Conservation (phyloP, 345 rosid species). For the Fremontodendron californicum region DNA sequence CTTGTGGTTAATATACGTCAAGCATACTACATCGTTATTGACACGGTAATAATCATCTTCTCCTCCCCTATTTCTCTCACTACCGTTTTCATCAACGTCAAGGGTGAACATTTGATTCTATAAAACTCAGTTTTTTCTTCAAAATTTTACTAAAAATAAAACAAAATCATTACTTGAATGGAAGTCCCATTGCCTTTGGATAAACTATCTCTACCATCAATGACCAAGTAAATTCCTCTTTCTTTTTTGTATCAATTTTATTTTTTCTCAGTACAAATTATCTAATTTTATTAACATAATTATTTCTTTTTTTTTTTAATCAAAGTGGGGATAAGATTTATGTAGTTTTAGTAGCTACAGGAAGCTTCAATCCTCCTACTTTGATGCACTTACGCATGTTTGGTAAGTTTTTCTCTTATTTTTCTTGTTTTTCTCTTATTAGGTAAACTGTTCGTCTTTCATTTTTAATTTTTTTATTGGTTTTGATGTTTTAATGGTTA, state of each 20-base stretch:
- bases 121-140: neutral
- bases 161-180: constrained; percentile 27
- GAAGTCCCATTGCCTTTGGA: constrained; percentile 58
- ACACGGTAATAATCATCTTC: neutral
- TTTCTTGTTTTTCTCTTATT: neutral
- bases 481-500: constrained; percentile 24
- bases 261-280: neutral
- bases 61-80: neutral
- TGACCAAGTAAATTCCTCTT: constrained; percentile 29
- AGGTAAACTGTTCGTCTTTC: too few relatives aligned
- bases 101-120: neutral
- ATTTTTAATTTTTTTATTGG: neutral
- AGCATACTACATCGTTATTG: too few relatives aligned
- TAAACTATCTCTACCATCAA: constrained; percentile 39
- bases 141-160: neutral
- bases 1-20: too few relatives aligned
- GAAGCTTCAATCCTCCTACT: constrained; percentile 98
- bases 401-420: constrained; percentile 42
- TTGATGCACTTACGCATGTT: constrained; percentile 91
- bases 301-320: neutral
- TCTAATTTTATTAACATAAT: neutral
- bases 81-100: neutral
- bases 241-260: neutral
- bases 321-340: constrained; percentile 36
- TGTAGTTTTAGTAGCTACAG: constrained; percentile 77